A percentile compares a stretch with the other conserved stretches of the same genome.
Conservation (phyloP, 768 basidiomycete species). For the Hygrocybe punicea region DNA sequence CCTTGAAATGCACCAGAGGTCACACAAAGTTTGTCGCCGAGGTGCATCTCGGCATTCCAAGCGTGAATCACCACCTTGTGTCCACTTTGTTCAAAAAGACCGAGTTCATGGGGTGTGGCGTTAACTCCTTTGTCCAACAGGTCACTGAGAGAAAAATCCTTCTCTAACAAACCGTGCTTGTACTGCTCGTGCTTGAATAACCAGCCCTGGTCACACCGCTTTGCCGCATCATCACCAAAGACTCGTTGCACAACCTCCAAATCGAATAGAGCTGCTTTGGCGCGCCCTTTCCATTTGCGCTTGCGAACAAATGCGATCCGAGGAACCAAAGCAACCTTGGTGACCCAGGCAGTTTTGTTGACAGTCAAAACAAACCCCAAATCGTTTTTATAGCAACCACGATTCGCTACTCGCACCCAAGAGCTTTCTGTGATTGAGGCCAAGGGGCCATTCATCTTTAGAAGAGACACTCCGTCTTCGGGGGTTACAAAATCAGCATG, state of each 20-base stretch:
- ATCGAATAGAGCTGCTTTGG: too few species aligned
- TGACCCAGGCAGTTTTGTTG: neutral
- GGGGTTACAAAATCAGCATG: neutral
- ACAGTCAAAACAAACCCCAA: neutral
- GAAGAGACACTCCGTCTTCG: neutral
- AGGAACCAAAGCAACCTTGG: neutral
- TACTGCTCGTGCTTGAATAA: neutral
- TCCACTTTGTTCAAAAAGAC: neutral
- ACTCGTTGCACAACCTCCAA: too few species aligned
- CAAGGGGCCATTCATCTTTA: neutral
- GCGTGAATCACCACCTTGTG: neutral
- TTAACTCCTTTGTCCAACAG: neutral
- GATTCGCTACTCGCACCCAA: neutral
- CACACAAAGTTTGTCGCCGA: neutral
- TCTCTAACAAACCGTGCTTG: neutral
- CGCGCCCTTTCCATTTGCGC: neutral
- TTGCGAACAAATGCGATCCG: neutral
- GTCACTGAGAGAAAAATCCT: neutral
- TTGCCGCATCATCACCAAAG: too few species aligned
- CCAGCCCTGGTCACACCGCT: too few species aligned
- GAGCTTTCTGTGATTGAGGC: neutral
- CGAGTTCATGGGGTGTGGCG: neutral
- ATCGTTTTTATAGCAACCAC: neutral
- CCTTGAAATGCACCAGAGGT: neutral
- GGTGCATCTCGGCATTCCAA: neutral